Conservation (phyloP, 768 basidiomycete genomes). For the Xerocomus brunneocitrinus region DNA sequence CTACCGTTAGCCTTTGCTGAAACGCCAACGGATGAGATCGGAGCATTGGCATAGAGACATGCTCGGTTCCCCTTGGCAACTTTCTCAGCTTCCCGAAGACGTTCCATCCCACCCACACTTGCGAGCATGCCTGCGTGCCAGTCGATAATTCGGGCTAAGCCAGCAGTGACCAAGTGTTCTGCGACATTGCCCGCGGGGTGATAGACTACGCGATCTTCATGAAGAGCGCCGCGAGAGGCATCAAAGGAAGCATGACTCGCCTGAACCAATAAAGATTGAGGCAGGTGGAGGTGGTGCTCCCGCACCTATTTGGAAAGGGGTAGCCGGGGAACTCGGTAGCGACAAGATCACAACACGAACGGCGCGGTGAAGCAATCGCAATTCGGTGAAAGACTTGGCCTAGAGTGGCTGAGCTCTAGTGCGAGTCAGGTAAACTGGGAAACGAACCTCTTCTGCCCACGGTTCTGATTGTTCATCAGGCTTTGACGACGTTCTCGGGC, state of each 20-base stretch:
- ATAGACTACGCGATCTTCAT: constrained; percentile 43
- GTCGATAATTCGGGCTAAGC: constrained; percentile 88
- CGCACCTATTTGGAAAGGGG: constrained; percentile 68
- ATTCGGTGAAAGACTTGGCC: constrained; percentile 95
- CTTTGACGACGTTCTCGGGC: constrained; percentile 63
- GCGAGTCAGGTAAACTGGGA: not conserved
- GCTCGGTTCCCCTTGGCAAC: constrained; percentile 70
- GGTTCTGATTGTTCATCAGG: constrained; percentile 76
- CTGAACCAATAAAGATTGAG: constrained; percentile 86
- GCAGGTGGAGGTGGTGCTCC: constrained; percentile 58
- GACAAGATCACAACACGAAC: constrained; percentile 79
- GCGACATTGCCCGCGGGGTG: constrained; percentile 96
- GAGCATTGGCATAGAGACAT: constrained; percentile 61
- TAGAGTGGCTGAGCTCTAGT: constrained; percentile 27
- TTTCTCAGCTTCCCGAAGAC: constrained; percentile 79
- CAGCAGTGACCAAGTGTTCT: constrained; percentile 77
- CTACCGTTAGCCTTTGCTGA: constrained; percentile 46
- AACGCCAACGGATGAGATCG: constrained; percentile 31
- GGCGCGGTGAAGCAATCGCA: constrained; percentile 71
- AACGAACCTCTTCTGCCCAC: constrained; percentile 82
- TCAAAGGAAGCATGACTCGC: constrained; percentile 33
- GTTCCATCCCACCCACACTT: constrained; percentile 79
- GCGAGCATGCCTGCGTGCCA: constrained; percentile 98
- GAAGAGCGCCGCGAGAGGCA: not conserved
- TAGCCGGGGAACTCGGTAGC: constrained; percentile 70